Evolutionary conservation across 257 asterid species (phyloP).

Genomic region (Solanum chaucha): DNA sequence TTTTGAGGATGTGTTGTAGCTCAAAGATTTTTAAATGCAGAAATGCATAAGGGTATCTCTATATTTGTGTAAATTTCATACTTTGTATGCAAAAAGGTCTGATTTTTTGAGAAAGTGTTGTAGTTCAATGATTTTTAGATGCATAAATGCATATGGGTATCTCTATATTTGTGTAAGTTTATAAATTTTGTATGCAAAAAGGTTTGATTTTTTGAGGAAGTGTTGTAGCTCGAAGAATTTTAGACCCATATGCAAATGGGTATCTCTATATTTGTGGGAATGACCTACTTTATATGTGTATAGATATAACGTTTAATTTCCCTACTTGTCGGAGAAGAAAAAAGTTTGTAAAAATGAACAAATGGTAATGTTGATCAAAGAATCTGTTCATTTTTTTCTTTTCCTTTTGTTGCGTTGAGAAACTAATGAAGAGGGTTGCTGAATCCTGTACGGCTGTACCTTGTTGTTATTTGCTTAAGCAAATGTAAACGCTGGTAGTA

Average conservation of each 20-base stretch:
- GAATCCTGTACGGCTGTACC: too few relatives aligned
- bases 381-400: not conserved
- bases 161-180: not conserved
- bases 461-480: not conserved
- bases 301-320: not conserved
- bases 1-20: not conserved
- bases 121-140: not conserved
- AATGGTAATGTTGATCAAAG: not conserved
- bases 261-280: not conserved
- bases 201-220: not conserved
- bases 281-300: not conserved
- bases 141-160: not conserved
- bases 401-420: not conserved
- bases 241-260: not conserved
- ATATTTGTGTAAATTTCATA: not conserved
- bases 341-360: not conserved
- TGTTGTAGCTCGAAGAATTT: not conserved
- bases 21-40: not conserved
- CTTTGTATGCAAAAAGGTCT: not conserved
- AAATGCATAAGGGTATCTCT: not conserved
- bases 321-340: not conserved
- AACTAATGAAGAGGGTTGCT: too few relatives aligned
- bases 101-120: not conserved
- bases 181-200: not conserved
- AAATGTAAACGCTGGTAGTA: not conserved